Percentiles rank a stretch among this genome's conserved stretches.
Evolutionary conservation across 805 yeast genomes (phyloP).

Genomic region (Kurtzmaniella fragi): DNA sequence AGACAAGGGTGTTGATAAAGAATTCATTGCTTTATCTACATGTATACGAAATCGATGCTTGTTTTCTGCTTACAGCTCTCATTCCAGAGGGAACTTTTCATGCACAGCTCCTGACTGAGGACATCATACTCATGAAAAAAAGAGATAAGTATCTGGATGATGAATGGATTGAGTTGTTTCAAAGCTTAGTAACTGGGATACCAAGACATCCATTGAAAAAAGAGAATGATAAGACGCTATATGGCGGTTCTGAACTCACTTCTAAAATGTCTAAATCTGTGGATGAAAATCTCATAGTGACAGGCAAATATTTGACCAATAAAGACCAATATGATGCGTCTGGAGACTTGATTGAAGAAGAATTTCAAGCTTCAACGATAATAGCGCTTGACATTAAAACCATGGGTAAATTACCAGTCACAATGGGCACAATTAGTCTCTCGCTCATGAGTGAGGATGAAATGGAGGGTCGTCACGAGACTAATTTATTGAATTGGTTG

Average conservation of each 20-base stretch:
- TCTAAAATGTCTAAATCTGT: constrained; percentile 7
- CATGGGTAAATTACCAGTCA: constrained; percentile 17
- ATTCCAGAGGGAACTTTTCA: constrained; percentile 19
- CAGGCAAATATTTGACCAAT: constrained; percentile 19
- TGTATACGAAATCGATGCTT: constrained; percentile 6
- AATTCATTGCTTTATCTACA: constrained; percentile 14
- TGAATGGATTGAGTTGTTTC: constrained; percentile 15
- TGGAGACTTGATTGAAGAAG: constrained; percentile 20
- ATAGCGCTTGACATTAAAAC: constrained; percentile 16
- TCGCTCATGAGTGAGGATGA: constrained; percentile 14
- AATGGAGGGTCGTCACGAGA: constrained; percentile 8
- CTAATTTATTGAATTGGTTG: constrained; percentile 23
- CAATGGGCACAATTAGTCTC: constrained; percentile 20
- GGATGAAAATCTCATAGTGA: constrained; percentile 8
- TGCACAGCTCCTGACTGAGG: constrained; percentile 7
- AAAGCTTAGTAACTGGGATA: constrained; percentile 12
- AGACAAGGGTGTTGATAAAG: constrained; percentile 8
- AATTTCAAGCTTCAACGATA: constrained; percentile 6
- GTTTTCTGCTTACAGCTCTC: constrained; percentile 12
- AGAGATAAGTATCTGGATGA: constrained; percentile 8
- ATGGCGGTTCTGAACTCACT: too few relatives aligned
- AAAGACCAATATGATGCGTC: constrained; percentile 17
- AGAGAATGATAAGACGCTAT: too few relatives aligned
- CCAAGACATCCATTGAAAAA: too few relatives aligned
- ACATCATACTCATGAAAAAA: constrained; percentile 1